phyloP scores from a whole-genome alignment of 768 basidiomycete species.

The Rhodotorula sphaerocarpa region DNA sequence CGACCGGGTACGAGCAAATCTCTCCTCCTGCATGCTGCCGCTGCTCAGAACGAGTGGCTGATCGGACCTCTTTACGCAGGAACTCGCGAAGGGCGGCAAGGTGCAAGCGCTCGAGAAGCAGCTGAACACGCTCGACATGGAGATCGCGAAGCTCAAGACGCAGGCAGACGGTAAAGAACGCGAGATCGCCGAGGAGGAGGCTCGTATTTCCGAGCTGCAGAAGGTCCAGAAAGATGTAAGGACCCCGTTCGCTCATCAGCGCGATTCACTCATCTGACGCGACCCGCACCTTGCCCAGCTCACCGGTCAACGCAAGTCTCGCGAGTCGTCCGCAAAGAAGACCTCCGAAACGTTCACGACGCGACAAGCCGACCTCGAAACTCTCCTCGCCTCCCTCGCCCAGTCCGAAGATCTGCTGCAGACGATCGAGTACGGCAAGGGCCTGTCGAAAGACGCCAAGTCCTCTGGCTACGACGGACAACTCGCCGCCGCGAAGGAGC shows the following conservation, averaged over 20 bases:
- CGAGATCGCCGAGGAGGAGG: constrained; percentile 70
- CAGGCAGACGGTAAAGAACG: constrained; percentile 73
- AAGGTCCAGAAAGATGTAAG: constrained; percentile 59
- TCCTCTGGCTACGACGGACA: constrained; percentile 96
- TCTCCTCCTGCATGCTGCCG: not conserved
- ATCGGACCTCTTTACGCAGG: too few relatives aligned
- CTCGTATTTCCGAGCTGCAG: constrained; percentile 51
- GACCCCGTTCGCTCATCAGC: constrained; percentile 34
- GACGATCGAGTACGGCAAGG: constrained; percentile 83
- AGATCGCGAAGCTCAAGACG: constrained; percentile 68
- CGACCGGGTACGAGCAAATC: constrained; percentile 48
- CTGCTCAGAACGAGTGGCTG: too few relatives aligned
- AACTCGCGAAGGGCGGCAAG: constrained; percentile 87
- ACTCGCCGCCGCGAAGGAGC: constrained; percentile 71
- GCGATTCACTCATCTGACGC: constrained; percentile 7
- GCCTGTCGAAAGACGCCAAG: constrained; percentile 55
- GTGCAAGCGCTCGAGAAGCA: constrained; percentile 75
- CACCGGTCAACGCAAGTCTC: constrained; percentile 53
- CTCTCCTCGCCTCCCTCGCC: constrained; percentile 55
- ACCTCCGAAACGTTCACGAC: constrained; percentile 53
- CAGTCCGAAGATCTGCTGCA: constrained; percentile 88
- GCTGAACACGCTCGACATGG: constrained; percentile 68
- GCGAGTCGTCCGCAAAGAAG: constrained; percentile 54
- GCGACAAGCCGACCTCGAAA: constrained; percentile 62
- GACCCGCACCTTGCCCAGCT: constrained; percentile 48